Conservation (phyloP, 768 basidiomycete species). For the Cyclocybe aegerita region DNA sequence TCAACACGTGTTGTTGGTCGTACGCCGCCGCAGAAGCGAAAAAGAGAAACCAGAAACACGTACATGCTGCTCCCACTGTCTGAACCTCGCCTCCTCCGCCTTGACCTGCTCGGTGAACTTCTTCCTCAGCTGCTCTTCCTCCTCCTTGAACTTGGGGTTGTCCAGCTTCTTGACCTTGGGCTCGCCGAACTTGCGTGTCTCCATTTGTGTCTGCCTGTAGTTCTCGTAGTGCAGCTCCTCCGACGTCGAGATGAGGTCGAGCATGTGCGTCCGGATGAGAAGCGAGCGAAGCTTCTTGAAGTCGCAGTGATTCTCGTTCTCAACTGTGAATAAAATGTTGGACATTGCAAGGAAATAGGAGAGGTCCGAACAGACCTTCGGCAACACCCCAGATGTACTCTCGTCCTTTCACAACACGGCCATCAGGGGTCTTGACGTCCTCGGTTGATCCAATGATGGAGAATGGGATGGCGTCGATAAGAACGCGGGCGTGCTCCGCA, state of each 20-base stretch:
- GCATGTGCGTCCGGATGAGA: constrained; percentile 96
- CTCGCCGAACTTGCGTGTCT: constrained; percentile 98
- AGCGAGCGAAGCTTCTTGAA: constrained; percentile 97
- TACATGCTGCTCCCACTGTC: constrained; percentile 99
- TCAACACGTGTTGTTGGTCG: neutral
- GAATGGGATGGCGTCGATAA: constrained; percentile 94
- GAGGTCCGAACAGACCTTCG: constrained; percentile 60
- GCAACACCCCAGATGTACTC: constrained; percentile 99
- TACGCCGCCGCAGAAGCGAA: constrained; percentile 10
- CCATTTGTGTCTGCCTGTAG: constrained; percentile 98
- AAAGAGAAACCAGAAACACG: constrained; percentile 27
- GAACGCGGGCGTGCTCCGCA: constrained; percentile 84
- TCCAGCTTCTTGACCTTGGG: constrained; percentile 98
- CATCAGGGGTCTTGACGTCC: constrained; percentile 90
- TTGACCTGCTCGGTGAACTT: constrained; percentile 99
- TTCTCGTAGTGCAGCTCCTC: constrained; percentile 98
- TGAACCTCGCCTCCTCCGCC: constrained; percentile 94
- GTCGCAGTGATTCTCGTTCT: constrained; percentile 99
- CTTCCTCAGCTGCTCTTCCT: constrained; percentile 95
- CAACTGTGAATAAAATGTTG: constrained; percentile 52
- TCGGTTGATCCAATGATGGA: constrained; percentile 98
- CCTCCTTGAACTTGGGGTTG: constrained; percentile 99
- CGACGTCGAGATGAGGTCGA: constrained; percentile 94
- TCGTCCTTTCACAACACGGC: constrained; percentile 92
- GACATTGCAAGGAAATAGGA: neutral